Conservation (phyloP, 805 yeast species). For the Candida parachauliodes region DNA sequence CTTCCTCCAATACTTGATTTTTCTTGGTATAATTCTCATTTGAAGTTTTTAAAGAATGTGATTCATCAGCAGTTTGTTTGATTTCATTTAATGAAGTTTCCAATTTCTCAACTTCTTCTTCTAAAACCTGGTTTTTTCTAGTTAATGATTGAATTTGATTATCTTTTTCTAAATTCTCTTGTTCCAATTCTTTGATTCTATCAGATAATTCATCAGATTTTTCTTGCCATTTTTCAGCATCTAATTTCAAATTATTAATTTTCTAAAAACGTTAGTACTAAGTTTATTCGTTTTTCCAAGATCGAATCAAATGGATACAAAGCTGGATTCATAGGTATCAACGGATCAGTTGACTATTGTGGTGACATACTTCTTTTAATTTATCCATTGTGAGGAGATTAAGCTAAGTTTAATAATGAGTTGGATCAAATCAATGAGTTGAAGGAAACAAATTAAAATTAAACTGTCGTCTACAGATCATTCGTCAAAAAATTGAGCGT, state of each 20-base stretch:
- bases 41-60: conserved; percentile 80
- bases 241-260: conserved; percentile 83
- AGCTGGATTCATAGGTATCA: no score
- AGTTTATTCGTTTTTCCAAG: not conserved
- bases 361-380: conserved; percentile 52
- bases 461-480: not conserved
- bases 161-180: conserved; percentile 87
- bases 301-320: no score
- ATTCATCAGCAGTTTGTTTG: conserved; percentile 87
- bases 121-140: conserved; percentile 87
- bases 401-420: not conserved
- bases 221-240: conserved; percentile 97
- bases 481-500: not conserved
- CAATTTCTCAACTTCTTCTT: conserved; percentile 74
- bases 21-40: conserved; percentile 91
- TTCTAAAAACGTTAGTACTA: conserved; percentile 43
- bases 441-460: not conserved
- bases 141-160: conserved; percentile 91
- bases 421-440: conserved; percentile 1
- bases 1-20: conserved; percentile 83
- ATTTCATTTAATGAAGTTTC: conserved; percentile 71
- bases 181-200: conserved; percentile 86
- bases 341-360: not conserved
- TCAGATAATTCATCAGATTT: conserved; percentile 83
- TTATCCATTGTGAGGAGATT: conserved; percentile 44